These are phyloP conservation scores for Phialophora tarda DNA, from an alignment of 2,329 filamentous ascomycete species.

Conservation along the genomic window DNA sequence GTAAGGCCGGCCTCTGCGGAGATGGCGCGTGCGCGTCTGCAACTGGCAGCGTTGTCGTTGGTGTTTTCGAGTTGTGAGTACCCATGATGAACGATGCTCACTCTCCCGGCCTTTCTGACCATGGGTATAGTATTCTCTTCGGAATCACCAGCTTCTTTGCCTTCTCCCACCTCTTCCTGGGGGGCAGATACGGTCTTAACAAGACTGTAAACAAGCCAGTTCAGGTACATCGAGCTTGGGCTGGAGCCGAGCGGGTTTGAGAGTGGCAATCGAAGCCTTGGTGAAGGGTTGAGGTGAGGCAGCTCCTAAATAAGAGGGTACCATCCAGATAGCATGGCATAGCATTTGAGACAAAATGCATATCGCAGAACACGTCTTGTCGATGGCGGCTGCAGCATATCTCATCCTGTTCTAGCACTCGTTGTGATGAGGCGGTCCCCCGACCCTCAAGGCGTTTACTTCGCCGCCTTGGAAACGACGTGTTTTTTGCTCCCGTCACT, in stretches of 20 bases:
- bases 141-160: slow-evolving; percentile 30
- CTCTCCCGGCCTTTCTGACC: not conserved
- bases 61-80: slow-evolving; percentile 55
- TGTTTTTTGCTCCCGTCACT: not conserved
- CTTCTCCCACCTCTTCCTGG: slow-evolving; percentile 35
- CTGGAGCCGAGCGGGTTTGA: slow-evolving; percentile 28
- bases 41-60: slow-evolving; percentile 60
- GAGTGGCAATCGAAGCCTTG: not conserved
- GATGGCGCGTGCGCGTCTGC: slow-evolving; percentile 63
- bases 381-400: not conserved
- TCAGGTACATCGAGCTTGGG: slow-evolving; percentile 24
- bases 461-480: not conserved
- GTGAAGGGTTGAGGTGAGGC: not conserved
- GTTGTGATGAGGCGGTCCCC: not conserved
- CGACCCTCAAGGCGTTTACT: not conserved
- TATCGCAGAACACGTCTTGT: not conserved
- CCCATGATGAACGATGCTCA: not conserved
- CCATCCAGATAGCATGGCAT: slow-evolving; percentile 6
- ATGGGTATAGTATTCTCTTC: slow-evolving; percentile 25
- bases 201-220: slow-evolving; percentile 18
- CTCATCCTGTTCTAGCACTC: not conserved
- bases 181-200: slow-evolving; percentile 24
- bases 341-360: not conserved
- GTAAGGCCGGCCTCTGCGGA: slow-evolving; percentile 60
- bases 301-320: not conserved